Percentiles rank a stretch among this genome's conserved stretches.
Conservation (phyloP, 192 early-diverging fungal species). For the Funneliformis geosporum region DNA sequence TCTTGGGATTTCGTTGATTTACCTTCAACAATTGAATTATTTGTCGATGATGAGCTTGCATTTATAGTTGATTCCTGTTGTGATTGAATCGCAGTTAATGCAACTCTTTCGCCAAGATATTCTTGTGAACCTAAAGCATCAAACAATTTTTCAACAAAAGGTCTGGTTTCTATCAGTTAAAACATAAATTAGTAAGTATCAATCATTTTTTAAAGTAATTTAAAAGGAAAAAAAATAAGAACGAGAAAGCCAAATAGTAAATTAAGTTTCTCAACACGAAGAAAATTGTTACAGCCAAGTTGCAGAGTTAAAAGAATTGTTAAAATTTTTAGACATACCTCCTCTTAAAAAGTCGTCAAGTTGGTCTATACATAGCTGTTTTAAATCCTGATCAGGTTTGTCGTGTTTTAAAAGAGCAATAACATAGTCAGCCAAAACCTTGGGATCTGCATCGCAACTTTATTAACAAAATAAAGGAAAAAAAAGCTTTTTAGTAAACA, state of each 20-base stretch:
- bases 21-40: constrained; percentile 16
- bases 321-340: constrained; percentile 49
- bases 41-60: background rate
- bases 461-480: constrained; percentile 14
- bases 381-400: constrained; percentile 58
- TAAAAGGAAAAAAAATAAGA: no score
- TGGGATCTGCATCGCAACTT: constrained; percentile 69
- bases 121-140: constrained; percentile 45
- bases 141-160: constrained; percentile 68
- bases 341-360: constrained; percentile 77
- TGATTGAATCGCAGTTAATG: background rate
- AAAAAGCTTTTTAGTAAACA: background rate
- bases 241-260: no score
- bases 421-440: constrained; percentile 78
- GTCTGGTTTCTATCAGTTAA: constrained; percentile 57
- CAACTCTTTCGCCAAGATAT: constrained; percentile 45
- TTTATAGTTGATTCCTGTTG: constrained; percentile 7
- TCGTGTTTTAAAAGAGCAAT: constrained; percentile 76
- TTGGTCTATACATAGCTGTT: constrained; percentile 56
- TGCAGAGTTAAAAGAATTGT: background rate
- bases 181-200: constrained; percentile 10
- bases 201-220: constrained; percentile 31
- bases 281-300: background rate
- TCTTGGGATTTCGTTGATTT: constrained; percentile 8
- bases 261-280: no score